These are phyloP conservation scores for Solanum boliviense DNA, from an alignment of 257 asterid genomes.

Conservation along the genomic window DNA sequence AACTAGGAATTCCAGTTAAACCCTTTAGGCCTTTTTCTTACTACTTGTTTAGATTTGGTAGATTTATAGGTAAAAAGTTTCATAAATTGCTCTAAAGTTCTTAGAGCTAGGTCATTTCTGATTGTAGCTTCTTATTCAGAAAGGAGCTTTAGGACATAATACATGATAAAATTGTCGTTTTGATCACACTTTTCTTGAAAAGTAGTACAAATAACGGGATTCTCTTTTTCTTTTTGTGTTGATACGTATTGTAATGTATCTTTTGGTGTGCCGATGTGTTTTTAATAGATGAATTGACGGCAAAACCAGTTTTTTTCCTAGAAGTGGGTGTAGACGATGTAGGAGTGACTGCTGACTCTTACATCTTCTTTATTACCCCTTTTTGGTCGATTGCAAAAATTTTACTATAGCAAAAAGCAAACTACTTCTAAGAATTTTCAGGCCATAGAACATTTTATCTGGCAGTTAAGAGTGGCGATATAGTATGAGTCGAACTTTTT, in stretches of 20 bases:
- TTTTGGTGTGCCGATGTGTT: not conserved
- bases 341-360: not conserved
- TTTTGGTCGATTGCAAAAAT: not conserved
- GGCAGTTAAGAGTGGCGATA: not conserved
- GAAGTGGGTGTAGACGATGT: not conserved
- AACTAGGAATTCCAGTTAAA: not conserved
- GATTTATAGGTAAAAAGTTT: not conserved
- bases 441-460: not conserved
- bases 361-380: not conserved
- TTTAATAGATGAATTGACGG: not conserved
- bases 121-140: not conserved
- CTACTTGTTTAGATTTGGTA: not conserved
- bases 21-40: not conserved
- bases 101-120: not conserved
- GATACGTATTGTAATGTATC: not conserved
- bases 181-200: not conserved
- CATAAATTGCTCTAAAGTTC: not conserved
- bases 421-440: not conserved
- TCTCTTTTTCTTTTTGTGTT: not conserved
- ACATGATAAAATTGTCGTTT: not conserved
- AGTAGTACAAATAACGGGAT: not conserved
- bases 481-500: not conserved
- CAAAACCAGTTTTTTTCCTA: not conserved
- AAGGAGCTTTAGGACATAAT: not conserved
- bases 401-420: not conserved